These are phyloP conservation scores for Delonix regia DNA, from an alignment of 306 rosid genomes.

Conservation along the genomic window DNA sequence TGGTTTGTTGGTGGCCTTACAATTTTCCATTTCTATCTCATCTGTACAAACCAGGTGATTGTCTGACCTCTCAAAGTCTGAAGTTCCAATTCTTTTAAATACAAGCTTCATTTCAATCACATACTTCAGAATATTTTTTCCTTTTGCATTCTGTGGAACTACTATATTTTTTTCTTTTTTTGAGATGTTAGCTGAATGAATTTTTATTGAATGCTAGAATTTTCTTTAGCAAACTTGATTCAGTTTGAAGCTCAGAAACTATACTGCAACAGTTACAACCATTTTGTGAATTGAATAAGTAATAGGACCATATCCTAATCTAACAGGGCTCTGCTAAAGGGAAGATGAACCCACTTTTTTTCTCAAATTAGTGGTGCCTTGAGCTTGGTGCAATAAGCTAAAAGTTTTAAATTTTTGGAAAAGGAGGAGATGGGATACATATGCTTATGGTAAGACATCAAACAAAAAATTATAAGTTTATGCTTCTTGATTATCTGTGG, in stretches of 20 bases:
- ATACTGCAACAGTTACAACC: not conserved
- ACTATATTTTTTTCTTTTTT: not conserved
- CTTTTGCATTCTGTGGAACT: not conserved
- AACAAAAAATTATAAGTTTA: not conserved
- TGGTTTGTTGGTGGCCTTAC: slow-evolving; percentile 99
- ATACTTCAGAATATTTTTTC: not conserved
- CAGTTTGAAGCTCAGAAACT: slow-evolving; percentile 23
- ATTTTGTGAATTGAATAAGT: slow-evolving; percentile 4
- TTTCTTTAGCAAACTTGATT: not conserved
- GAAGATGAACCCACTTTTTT: not conserved
- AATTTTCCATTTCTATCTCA: slow-evolving; percentile 83
- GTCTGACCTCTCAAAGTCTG: slow-evolving; percentile 35
- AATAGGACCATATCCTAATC: not conserved
- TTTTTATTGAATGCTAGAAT: not conserved
- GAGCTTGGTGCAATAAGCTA: not conserved
- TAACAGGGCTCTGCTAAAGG: slow-evolving; percentile 13
- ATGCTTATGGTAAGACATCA: not conserved
- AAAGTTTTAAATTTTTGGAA: not conserved
- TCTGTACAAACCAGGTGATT: slow-evolving; percentile 85
- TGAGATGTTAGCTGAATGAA: not conserved
- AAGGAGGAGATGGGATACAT: not conserved
- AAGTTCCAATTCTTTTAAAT: slow-evolving; percentile 19
- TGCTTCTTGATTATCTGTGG: not conserved
- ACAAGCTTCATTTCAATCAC: slow-evolving; percentile 24
- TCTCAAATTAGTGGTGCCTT: not conserved